Percentiles rank a stretch among this genome's conserved stretches.
Conservation (phyloP, 495 filamentous ascomycete species). For the Lophium mytilinum region DNA sequence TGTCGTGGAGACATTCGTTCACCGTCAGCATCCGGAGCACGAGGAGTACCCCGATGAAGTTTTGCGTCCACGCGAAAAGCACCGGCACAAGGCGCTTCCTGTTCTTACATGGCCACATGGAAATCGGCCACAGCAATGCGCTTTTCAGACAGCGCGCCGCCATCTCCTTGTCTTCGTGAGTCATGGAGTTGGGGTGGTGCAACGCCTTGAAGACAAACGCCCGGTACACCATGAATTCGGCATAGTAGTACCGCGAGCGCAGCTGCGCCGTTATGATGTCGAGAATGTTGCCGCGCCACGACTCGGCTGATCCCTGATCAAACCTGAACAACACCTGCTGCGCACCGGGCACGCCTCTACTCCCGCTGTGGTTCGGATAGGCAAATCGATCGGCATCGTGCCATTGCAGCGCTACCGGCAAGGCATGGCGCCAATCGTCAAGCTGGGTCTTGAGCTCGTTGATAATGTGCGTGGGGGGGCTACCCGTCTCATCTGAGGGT, state of each 20-base stretch:
- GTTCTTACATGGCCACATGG: constrained; percentile 47
- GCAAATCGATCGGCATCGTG: constrained; percentile 41
- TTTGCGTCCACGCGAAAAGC: constrained; percentile 52
- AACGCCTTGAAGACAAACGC: constrained; percentile 56
- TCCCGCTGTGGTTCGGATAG: constrained; percentile 19
- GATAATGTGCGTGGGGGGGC: constrained; percentile 35
- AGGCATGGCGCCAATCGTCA: constrained; percentile 47
- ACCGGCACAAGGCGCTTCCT: constrained; percentile 50
- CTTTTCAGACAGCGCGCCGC: constrained; percentile 45
- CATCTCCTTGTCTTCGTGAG: constrained; percentile 43
- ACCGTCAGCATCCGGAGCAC: constrained; percentile 45
- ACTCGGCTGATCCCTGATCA: constrained; percentile 39
- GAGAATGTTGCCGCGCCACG: constrained; percentile 37
- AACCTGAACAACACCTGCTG: constrained; percentile 39
- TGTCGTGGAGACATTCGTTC: constrained; percentile 40
- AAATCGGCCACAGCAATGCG: constrained; percentile 48
- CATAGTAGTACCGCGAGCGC: constrained; percentile 51
- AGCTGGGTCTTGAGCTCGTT: constrained; percentile 44
- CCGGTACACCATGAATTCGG: constrained; percentile 49
- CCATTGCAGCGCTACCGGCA: constrained; percentile 48
- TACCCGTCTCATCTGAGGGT: constrained; percentile 17
- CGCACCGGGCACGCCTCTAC: neutral
- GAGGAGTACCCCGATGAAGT: constrained; percentile 48
- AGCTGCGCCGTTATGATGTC: constrained; percentile 50
- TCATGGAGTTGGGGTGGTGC: constrained; percentile 47